Base-by-base conservation (phyloP, 2,329 filamentous ascomycete species). In the Pseudocercospora fuligena region DNA sequence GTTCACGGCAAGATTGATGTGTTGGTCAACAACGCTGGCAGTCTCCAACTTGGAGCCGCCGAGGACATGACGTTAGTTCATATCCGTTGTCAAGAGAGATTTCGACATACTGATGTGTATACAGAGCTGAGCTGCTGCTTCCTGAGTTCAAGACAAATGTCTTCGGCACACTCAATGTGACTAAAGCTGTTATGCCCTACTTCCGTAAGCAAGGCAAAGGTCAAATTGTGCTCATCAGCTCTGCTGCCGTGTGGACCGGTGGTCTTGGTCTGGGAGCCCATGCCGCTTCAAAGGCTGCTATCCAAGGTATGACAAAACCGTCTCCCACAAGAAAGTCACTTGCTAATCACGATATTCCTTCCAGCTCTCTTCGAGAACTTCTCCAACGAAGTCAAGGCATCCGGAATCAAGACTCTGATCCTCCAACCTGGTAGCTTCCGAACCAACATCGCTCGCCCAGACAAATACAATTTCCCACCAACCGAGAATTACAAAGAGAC, bases 21-120 rank as follows among this genome's bases (percentile, higher is more conserved):
- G 29, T 71, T 81, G 31, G 66, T 81, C 72, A 80, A 81, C 73
- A 80, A 80, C 62, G 80, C 75, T 60, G 78, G 77, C 19, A 78
- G 78, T 49, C 73, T 75, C 2, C 58, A 61, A 11, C 31, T 63
- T 21, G 49, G 66, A 21, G 63, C 63, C 1, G 61, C 68, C 11
- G 67, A 70, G 43, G 67, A 69, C 43, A 54, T 65, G 11, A 68
- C 61, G 31, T 33, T 33, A 12, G 66, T 66, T 33, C 51, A 57
- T 46, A n/a, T 9, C 40, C 5, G 14, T 16, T 5, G 1, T 5
- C 16, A 3, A 3, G 25, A 9, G 1, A 40, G 1, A 21, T 12
- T 6, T 40, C 8, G 40, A 29, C 36, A n/a, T 12, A 36, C n/a
- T 40, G 23, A 27, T 9, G 5, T 11, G 12, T 9, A 12, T n/a